Conservation (phyloP, 345 rosid genomes). For the Linum trigynum region DNA sequence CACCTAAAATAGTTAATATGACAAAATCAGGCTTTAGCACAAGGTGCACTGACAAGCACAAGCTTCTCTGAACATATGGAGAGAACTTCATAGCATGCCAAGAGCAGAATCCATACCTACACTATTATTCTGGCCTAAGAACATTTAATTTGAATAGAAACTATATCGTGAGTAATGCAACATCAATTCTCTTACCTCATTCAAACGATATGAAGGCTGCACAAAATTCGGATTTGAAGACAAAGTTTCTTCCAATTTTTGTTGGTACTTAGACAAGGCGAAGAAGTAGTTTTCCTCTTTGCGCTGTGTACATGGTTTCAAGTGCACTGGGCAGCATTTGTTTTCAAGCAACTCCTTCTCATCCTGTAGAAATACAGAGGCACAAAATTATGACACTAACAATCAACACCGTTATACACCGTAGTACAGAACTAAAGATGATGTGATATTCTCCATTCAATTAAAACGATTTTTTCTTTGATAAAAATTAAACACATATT, state of each 20-base stretch:
- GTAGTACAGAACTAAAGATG: neutral
- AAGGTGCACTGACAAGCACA: neutral
- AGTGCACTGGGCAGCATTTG: conserved; percentile 72
- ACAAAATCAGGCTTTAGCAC: conserved; percentile 2
- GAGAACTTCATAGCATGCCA: too few relatives aligned
- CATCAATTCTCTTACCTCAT: conserved; percentile 52
- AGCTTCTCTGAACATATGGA: neutral
- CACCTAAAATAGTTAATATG: conserved; percentile 40
- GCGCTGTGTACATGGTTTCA: conserved; percentile 63
- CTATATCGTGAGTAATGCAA: neutral
- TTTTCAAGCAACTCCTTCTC: conserved; percentile 77
- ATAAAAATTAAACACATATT: too few relatives aligned
- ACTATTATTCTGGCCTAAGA: neutral
- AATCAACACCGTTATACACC: neutral
- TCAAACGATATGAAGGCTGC: conserved; percentile 78
- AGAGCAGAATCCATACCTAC: too few relatives aligned
- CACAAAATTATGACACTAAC: neutral
- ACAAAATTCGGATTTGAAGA: conserved; percentile 59
- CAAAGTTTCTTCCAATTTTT: conserved; percentile 58
- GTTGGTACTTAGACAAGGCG: conserved; percentile 83
- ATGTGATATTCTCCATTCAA: neutral
- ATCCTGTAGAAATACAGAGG: conserved; percentile 43
- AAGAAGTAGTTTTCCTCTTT: conserved; percentile 95
- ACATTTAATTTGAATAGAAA: neutral
- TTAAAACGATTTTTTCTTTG: too few relatives aligned